Evolutionary conservation across 2,329 filamentous ascomycete genomes (phyloP).

Genomic region (Aureobasidium mangrovei): DNA sequence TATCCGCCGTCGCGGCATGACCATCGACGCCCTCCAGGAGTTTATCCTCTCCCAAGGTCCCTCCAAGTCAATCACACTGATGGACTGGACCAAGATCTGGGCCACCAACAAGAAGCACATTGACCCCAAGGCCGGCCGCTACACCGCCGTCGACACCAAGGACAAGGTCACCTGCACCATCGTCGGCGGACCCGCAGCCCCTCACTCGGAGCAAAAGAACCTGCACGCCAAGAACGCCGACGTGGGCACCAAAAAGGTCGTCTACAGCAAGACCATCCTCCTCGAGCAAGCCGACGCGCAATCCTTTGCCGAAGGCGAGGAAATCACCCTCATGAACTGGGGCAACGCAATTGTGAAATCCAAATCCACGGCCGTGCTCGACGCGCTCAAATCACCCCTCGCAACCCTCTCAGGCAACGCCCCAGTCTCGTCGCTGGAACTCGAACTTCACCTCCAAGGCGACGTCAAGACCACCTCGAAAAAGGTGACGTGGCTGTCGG

Average conservation of each 20-base stretch:
- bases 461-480: slow-evolving; percentile 94
- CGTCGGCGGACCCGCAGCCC: slow-evolving; percentile 23
- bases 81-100: slow-evolving; percentile 63
- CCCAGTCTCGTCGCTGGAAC: slow-evolving; percentile 57
- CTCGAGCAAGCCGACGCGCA: slow-evolving; percentile 82
- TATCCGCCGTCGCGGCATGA: slow-evolving; percentile 66
- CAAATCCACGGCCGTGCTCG: slow-evolving; percentile 42
- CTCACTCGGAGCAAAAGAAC: slow-evolving; percentile 63
- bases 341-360: slow-evolving; percentile 76
- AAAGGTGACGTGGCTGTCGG: slow-evolving; percentile 90
- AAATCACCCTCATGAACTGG: slow-evolving; percentile 96
- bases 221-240: slow-evolving; percentile 84
- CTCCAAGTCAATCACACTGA: slow-evolving; percentile 68
- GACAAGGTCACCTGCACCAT: slow-evolving; percentile 55
- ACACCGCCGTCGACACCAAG: slow-evolving; percentile 52
- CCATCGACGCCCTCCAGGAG: slow-evolving; percentile 63
- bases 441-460: slow-evolving; percentile 83
- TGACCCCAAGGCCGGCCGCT: slow-evolving; percentile 35
- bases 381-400: slow-evolving; percentile 32
- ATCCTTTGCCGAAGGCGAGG: slow-evolving; percentile 73
- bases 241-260: slow-evolving; percentile 77
- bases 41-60: slow-evolving; percentile 76
- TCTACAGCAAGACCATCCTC: slow-evolving; percentile 64
- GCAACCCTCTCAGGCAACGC: slow-evolving; percentile 38
- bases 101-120: slow-evolving; percentile 41